Evolutionary conservation across 768 basidiomycete species (phyloP), one percentile per base, ranked within the genome.

Genomic region (Amanita exitialis): DNA sequence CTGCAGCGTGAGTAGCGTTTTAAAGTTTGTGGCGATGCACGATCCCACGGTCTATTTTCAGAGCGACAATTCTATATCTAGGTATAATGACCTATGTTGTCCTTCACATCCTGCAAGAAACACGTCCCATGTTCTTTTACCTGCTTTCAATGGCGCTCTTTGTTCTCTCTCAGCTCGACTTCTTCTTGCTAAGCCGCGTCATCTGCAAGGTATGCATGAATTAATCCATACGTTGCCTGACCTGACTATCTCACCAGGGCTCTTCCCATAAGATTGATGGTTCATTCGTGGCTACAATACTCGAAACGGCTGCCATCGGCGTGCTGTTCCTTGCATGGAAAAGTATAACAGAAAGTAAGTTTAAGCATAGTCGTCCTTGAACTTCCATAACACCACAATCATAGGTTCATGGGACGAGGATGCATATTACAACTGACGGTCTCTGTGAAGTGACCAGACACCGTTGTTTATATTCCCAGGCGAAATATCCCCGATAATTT

Each of bases 331-430:
- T 82, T 13, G 90, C 79, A n/a, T 95, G 93, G 93, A 73, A 73
- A 65, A 83, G 83, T 62, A 90, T 93, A 52, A 93, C 91, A 15
- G 91, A 94, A 80, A 88, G 89, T 83, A 52, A 45, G 77, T 69
- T 51, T 15, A 4, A 47, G 45, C 37, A 30, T 28, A 6, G 35
- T 8, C 21, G 20, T 28, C 32, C 0, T 30, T 20, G 3, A 10
- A 1, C n/a, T 34, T 27, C 12, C 32, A 4, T 46, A 13, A 13
- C 5, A 16, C 12, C 25, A 28, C 32, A 21, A 20, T 43, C 32
- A 9, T 18, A 51, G 49, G 37, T 27, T 15, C 49, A 34, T 51
- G 49, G 49, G 42, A 44, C 8, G 49, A 51, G 12, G 49, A 51
- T 23, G 4, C 27, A n/a, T 43, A 34, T 51, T 34, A 28, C 49